Conservation (phyloP, 768 basidiomycete species). For the Agaricus blazei region DNA sequence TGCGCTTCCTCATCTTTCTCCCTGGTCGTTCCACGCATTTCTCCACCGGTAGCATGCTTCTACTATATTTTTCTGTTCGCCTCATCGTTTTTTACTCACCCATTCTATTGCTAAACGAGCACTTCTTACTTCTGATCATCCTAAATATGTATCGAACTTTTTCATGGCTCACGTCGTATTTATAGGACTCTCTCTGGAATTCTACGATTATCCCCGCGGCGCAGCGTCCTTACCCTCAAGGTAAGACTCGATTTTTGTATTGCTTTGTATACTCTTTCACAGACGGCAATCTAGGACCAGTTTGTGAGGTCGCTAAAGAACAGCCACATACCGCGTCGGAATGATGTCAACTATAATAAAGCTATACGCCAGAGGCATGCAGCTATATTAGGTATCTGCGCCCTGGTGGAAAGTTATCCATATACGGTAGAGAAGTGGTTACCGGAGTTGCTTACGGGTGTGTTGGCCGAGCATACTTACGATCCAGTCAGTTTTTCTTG, state of each 20-base stretch:
- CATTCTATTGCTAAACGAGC: neutral
- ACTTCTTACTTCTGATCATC: neutral
- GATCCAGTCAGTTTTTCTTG: slow-evolving; percentile 55
- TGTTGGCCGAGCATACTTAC: slow-evolving; percentile 78
- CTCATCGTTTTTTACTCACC: neutral
- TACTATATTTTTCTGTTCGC: no score
- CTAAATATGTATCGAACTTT: neutral
- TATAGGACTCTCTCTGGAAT: slow-evolving; percentile 75
- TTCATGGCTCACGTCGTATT: neutral
- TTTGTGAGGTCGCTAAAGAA: slow-evolving; percentile 72
- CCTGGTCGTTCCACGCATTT: neutral
- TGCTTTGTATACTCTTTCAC: slow-evolving; percentile 2
- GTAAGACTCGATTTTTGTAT: slow-evolving; percentile 22
- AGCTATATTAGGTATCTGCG: slow-evolving; percentile 91
- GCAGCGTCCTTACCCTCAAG: slow-evolving; percentile 72
- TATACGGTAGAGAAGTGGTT: slow-evolving; percentile 96
- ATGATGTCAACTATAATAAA: slow-evolving; percentile 60
- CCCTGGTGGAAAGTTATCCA: slow-evolving; percentile 90
- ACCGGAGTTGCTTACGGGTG: slow-evolving; percentile 75
- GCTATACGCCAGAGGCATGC: slow-evolving; percentile 80
- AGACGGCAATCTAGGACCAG: slow-evolving; percentile 46
- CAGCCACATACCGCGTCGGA: slow-evolving; percentile 58
- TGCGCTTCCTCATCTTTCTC: neutral
- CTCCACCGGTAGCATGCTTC: neutral
- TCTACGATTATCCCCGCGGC: slow-evolving; percentile 72